These are phyloP conservation scores for Phytopythium aichiense DNA, from an alignment of 352 stramenopile genomes.

Conservation along the genomic window DNA sequence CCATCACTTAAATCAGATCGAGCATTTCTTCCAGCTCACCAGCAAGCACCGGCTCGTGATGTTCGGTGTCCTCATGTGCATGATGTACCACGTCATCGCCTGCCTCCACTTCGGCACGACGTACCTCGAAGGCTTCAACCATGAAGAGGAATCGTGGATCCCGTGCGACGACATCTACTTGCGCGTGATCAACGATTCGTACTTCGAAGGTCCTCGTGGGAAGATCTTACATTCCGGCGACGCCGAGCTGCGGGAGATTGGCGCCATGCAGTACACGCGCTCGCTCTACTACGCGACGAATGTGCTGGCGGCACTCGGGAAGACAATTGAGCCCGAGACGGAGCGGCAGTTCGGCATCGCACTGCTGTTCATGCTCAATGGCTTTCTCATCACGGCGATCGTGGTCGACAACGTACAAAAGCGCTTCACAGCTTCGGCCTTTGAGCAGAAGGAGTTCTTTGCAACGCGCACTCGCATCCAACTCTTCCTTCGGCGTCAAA, in stretches of 20 bases:
- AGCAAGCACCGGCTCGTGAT: conserved; percentile 37
- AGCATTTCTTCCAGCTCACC: conserved; percentile 40
- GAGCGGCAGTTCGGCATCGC: conserved; percentile 30
- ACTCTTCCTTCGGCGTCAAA: conserved; percentile 48
- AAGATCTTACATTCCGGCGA: conserved; percentile 7
- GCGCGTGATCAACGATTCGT: conserved; percentile 13
- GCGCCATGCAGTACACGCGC: conserved; percentile 24
- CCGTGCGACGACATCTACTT: conserved; percentile 19
- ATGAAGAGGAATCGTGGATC: conserved; percentile 26
- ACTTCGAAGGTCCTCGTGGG: conserved; percentile 13
- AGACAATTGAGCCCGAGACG: conserved; percentile 37
- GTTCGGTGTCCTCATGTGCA: conserved; percentile 33
- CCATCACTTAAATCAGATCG: conserved; percentile 28
- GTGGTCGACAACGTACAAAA: conserved; percentile 54
- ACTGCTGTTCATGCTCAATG: conserved; percentile 42
- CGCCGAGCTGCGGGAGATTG: conserved; percentile 12
- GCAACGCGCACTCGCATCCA: conserved; percentile 44
- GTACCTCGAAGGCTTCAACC: conserved; percentile 32
- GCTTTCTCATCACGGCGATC: conserved; percentile 35
- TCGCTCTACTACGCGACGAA: conserved; percentile 42
- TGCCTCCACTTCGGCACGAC: conserved; percentile 40
- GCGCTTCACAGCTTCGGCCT: conserved; percentile 41
- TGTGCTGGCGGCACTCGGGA: conserved; percentile 32
- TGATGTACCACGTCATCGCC: conserved; percentile 50
- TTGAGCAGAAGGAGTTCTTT: conserved; percentile 63